Conservation (phyloP, 192 early-diverging fungal species). For the Tieghemiomyces parasiticus region DNA sequence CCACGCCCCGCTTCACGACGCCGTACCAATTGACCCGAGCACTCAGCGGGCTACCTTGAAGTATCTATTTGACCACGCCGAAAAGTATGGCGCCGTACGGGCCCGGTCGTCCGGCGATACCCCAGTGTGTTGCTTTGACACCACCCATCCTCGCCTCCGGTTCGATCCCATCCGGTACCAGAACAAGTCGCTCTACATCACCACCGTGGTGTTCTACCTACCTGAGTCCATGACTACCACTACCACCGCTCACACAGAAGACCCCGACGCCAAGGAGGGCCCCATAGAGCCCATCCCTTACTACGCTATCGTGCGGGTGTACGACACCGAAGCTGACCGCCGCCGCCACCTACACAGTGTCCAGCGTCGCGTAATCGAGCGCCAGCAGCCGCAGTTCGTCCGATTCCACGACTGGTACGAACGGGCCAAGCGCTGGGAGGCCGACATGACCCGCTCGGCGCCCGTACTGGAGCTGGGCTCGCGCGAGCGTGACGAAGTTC, state of each 20-base stretch:
- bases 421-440: neutral
- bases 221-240: too few relatives aligned
- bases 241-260: too few relatives aligned
- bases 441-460: neutral
- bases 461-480: neutral
- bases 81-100: neutral
- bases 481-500: neutral
- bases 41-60: neutral
- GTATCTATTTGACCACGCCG: neutral
- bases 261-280: too few relatives aligned
- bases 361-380: neutral
- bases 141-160: neutral
- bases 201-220: slow-evolving; percentile 1
- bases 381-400: neutral
- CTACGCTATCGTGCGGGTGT: slow-evolving; percentile 9
- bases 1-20: neutral
- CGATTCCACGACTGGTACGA: slow-evolving; percentile 7
- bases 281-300: neutral
- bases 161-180: slow-evolving; percentile 5
- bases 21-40: neutral
- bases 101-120: neutral
- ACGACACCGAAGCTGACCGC: slow-evolving; percentile 9
- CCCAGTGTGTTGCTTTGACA: slow-evolving; percentile 1
- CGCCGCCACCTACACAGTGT: neutral
- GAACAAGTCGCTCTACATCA: slow-evolving; percentile 5